Evolutionary conservation across 208 protist species (phyloP).

Genomic region (Sergeia podlipaevii): DNA sequence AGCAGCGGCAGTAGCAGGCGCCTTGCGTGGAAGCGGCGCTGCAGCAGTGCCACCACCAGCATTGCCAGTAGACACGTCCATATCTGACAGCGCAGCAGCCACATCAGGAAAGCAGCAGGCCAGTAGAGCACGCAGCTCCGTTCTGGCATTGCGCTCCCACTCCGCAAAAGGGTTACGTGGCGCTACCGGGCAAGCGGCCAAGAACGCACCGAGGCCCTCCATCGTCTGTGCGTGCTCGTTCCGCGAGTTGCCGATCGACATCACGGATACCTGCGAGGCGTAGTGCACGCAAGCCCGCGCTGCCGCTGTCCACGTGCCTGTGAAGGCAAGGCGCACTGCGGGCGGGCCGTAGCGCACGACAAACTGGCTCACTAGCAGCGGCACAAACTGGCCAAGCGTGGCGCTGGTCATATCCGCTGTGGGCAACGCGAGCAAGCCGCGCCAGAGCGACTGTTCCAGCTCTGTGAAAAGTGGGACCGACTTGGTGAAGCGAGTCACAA

Average conservation of each 20-base stretch:
- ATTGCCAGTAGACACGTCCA: slow-evolving; percentile 7
- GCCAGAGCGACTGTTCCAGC: slow-evolving; percentile 65
- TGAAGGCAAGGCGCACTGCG: slow-evolving; percentile 33
- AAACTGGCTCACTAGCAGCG: slow-evolving; percentile 61
- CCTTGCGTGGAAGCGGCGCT: no score
- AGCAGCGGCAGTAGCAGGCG: no score
- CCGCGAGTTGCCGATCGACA: slow-evolving; percentile 39
- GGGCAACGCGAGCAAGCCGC: slow-evolving; percentile 28
- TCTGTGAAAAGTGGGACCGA: slow-evolving; percentile 44
- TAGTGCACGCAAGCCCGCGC: slow-evolving; percentile 52
- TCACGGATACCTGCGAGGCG: slow-evolving; percentile 39
- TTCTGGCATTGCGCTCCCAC: slow-evolving; percentile 50
- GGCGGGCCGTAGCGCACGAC: slow-evolving; percentile 50
- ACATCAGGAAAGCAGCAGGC: slow-evolving; percentile 36
- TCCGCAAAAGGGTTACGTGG: slow-evolving; percentile 37
- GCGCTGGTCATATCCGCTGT: slow-evolving; percentile 4
- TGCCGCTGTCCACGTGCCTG: slow-evolving; percentile 49
- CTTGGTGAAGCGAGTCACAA: slow-evolving; percentile 56
- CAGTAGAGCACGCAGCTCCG: slow-evolving; percentile 53
- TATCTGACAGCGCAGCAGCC: no score
- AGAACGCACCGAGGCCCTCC: slow-evolving; percentile 40
- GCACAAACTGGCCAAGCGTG: slow-evolving; percentile 34
- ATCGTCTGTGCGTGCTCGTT: slow-evolving; percentile 32
- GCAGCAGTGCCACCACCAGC: no score
- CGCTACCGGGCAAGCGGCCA: slow-evolving; percentile 41